phyloP scores from a whole-genome alignment of 495 filamentous ascomycete species.

The Xylaria intraflava region DNA sequence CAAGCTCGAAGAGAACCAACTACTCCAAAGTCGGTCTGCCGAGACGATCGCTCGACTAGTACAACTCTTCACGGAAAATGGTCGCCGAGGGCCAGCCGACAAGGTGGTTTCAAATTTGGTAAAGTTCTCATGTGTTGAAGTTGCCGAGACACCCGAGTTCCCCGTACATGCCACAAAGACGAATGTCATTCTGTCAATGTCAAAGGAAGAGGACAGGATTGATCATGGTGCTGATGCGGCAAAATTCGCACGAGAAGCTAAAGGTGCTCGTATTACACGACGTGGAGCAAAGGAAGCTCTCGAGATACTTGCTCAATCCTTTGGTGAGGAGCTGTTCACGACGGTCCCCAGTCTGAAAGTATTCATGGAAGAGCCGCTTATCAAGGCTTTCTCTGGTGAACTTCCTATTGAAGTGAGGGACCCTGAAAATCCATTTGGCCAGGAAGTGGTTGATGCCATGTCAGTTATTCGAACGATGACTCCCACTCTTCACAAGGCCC shows the following conservation, averaged over 20 bases:
- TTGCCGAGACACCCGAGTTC: conserved; percentile 95
- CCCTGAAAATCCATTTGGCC: conserved; percentile 65
- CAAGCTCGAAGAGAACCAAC: conserved; percentile 86
- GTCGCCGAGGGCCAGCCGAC: conserved; percentile 74
- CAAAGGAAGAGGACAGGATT: conserved; percentile 93
- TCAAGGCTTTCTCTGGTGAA: conserved; percentile 63
- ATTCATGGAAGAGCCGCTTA: conserved; percentile 75
- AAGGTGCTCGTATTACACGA: conserved; percentile 76
- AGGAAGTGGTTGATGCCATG: conserved; percentile 87
- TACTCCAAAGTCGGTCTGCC: conserved; percentile 84
- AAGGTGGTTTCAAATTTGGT: conserved; percentile 91
- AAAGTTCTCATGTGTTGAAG: conserved; percentile 95
- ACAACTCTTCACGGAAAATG: conserved; percentile 69
- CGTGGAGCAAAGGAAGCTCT: conserved; percentile 92
- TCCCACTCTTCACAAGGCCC: conserved; percentile 66
- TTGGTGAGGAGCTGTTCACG: conserved; percentile 66
- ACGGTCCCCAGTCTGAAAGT: conserved; percentile 71
- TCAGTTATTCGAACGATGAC: conserved; percentile 87
- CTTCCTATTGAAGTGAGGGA: conserved; percentile 63
- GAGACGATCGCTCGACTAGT: conserved; percentile 75
- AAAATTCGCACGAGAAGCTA: conserved; percentile 79
- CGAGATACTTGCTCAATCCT: conserved; percentile 74
- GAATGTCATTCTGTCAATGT: conserved; percentile 76
- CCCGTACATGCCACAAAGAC: conserved; percentile 65
- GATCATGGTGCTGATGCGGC: conserved; percentile 79